phyloP scores from a whole-genome alignment of 106 monocot species.

The Hemerocallis citrina region DNA sequence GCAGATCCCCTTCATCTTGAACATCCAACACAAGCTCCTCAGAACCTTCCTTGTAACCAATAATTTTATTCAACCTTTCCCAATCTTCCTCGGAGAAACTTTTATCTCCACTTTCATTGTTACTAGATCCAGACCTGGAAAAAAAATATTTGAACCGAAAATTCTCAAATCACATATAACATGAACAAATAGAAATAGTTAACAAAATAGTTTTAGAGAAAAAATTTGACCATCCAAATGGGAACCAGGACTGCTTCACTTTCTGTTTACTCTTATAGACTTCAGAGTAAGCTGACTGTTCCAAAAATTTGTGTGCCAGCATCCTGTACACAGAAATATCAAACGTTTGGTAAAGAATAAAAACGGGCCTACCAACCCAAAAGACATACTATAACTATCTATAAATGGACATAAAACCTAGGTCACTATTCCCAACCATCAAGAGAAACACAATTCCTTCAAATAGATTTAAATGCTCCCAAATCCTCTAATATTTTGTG shows the following conservation, averaged over 20 bases:
- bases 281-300: slow-evolving; percentile 53
- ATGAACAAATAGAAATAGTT: background rate
- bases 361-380: background rate
- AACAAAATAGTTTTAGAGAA: slow-evolving; percentile 2
- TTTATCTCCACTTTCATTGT: slow-evolving; percentile 41
- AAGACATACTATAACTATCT: background rate
- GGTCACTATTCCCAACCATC: background rate
- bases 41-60: slow-evolving; percentile 88
- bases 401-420: background rate
- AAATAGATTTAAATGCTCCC: background rate
- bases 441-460: background rate
- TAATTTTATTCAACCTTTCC: slow-evolving; percentile 77
- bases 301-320: slow-evolving; percentile 93
- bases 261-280: slow-evolving; percentile 46
- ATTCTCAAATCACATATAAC: too few species aligned
- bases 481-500: background rate
- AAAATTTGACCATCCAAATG: slow-evolving; percentile 67
- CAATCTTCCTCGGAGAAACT: slow-evolving; percentile 78
- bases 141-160: too few species aligned
- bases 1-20: slow-evolving; percentile 48
- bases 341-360: background rate
- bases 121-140: slow-evolving; percentile 57
- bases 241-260: slow-evolving; percentile 67
- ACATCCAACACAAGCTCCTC: slow-evolving; percentile 28
- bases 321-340: slow-evolving; percentile 48